These are phyloP conservation scores for Pholiota adiposa DNA, from an alignment of 1,284 basidiomycete species.

Conservation along the genomic window DNA sequence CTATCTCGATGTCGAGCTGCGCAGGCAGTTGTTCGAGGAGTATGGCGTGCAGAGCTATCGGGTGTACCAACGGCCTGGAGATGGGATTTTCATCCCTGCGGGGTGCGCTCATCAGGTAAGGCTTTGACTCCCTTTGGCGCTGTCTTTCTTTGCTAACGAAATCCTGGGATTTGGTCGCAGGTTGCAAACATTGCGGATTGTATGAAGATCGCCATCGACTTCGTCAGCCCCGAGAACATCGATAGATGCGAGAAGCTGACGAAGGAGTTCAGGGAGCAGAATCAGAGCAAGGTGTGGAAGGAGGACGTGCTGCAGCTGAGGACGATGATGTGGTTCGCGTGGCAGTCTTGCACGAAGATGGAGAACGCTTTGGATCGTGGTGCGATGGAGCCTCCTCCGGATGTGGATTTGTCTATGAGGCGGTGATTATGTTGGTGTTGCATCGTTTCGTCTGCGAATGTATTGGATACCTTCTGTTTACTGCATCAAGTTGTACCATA, in stretches of 20 bases:
- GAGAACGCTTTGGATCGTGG: slow-evolving; percentile 28
- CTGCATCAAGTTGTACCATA: no score
- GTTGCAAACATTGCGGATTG: slow-evolving; percentile 89
- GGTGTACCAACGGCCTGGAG: slow-evolving; percentile 89
- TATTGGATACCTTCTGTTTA: no score
- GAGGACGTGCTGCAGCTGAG: slow-evolving; percentile 92
- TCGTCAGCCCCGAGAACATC: slow-evolving; percentile 93
- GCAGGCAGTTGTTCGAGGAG: slow-evolving; percentile 70
- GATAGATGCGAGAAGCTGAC: slow-evolving; percentile 83
- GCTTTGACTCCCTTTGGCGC: slow-evolving; percentile 10
- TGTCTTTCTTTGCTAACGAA: neutral
- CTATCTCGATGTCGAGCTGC: slow-evolving; percentile 77
- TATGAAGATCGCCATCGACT: slow-evolving; percentile 96
- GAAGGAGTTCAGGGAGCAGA: slow-evolving; percentile 88
- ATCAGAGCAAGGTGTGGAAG: slow-evolving; percentile 88
- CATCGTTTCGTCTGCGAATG: no score
- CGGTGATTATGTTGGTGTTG: neutral
- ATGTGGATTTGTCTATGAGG: neutral
- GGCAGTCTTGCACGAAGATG: slow-evolving; percentile 65
- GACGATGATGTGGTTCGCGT: slow-evolving; percentile 93
- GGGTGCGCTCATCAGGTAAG: slow-evolving; percentile 93
- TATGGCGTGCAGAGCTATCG: slow-evolving; percentile 80
- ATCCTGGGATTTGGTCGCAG: slow-evolving; percentile 35
- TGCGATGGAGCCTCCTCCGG: neutral
- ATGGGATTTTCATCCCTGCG: slow-evolving; percentile 95